Base-by-base conservation (phyloP, 805 yeast species). In the Pichia phayaonensis region DNA sequence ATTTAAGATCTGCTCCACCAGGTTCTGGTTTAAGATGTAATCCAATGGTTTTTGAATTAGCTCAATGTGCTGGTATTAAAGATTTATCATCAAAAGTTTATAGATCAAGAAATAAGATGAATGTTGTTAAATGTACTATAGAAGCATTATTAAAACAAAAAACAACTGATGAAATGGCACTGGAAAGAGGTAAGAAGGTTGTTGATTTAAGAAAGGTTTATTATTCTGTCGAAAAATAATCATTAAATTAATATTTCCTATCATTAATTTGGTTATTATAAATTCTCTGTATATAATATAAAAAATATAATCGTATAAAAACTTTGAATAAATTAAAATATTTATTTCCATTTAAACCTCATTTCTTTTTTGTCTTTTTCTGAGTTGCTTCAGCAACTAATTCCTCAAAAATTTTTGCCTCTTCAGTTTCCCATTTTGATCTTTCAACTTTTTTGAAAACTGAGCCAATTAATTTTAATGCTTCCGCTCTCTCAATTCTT, bases 11-110 rank as follows among this genome's bases (percentile, higher is more conserved):
- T 3, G 90, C 96, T 1, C 94, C 96, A 23, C 84, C 96, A 1
- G 98, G 97, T 61, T 85, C 85, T 56, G 99, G 99, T 21, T 76
- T 94, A 53, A 78, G 97, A 60, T 96, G 90, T 44, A 90, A 90
- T 70, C 95, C 87, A 57, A 80, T 84, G 66, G 83, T 94, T 56
- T 89, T 84, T 61, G 97, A 90, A 71, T 81, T 94, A 52, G 90
- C 97, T 68, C 86, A 85, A 65, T 82, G 90, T 52, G 96, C 90
- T 1, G 99, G 99, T 55, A 89, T 94, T 67, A 86, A 85, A 68
- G 99, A 94, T 70, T 72, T 94, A 61, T 80, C 90, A 60, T 97
- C 95, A 5, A 92, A 92, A 64, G 86, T 92, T 45, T 88, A 86
- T 74, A 84, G 90, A 62, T 87, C 96, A 38, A 81, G 98, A 74